phyloP scores from a whole-genome alignment of 306 rosid genomes.

The Cercis canadensis region DNA sequence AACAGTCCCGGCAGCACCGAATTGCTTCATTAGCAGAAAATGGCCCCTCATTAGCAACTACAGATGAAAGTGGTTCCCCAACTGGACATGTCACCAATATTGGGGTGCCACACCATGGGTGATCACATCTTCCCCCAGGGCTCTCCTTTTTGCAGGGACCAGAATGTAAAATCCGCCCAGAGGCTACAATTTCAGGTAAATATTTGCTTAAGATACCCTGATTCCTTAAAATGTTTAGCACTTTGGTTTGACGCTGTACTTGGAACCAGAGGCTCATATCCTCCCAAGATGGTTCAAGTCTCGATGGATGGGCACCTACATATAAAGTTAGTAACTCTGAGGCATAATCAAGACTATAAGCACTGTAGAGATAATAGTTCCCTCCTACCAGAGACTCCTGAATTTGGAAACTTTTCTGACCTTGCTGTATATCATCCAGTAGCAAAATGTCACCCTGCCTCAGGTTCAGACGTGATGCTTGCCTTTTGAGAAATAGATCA shows the following conservation, averaged over 20 bases:
- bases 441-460: slow-evolving; percentile 64
- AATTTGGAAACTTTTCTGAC: slow-evolving; percentile 81
- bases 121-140: slow-evolving; percentile 85
- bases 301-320: slow-evolving; percentile 84
- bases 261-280: slow-evolving; percentile 99
- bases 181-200: slow-evolving; percentile 81
- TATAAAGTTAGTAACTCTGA: slow-evolving; percentile 61
- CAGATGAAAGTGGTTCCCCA: slow-evolving; percentile 71
- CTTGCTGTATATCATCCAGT: slow-evolving; percentile 80
- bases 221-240: slow-evolving; percentile 71
- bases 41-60: slow-evolving; percentile 62
- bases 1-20: slow-evolving; percentile 80
- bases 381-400: slow-evolving; percentile 74
- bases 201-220: slow-evolving; percentile 72
- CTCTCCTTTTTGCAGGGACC: slow-evolving; percentile 78
- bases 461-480: slow-evolving; percentile 62
- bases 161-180: slow-evolving; percentile 83
- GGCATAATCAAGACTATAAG: slow-evolving; percentile 72
- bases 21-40: slow-evolving; percentile 75
- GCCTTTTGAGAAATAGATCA: slow-evolving; percentile 46
- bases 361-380: slow-evolving; percentile 65
- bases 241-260: slow-evolving; percentile 96
- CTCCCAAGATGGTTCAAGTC: slow-evolving; percentile 94
- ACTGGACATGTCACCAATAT: slow-evolving; percentile 86
- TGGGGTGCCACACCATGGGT: slow-evolving; percentile 91